These are phyloP conservation scores for Magnolia officinalis DNA, from an alignment of 164 flowering plant genomes.

Conservation along the genomic window DNA sequence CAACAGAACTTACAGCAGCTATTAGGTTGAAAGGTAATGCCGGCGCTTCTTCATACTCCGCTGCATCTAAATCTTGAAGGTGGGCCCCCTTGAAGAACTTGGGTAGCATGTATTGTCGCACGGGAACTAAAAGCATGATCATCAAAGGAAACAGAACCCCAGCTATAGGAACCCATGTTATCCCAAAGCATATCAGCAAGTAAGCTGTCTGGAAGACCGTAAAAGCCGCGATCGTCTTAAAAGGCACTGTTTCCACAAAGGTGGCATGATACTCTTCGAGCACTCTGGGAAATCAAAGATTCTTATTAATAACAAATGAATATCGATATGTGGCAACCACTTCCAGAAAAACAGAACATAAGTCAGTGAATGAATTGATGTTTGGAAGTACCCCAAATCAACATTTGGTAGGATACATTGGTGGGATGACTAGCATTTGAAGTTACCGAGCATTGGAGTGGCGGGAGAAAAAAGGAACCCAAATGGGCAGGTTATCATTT, in stretches of 20 bases:
- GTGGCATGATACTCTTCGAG: slow-evolving; percentile 95
- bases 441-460: neutral
- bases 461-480: neutral
- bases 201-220: slow-evolving; percentile 84
- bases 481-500: neutral
- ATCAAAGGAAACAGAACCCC: slow-evolving; percentile 91
- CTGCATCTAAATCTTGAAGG: slow-evolving; percentile 96
- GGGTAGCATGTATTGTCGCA: slow-evolving; percentile 84
- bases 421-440: neutral
- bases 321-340: neutral
- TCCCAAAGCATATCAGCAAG: slow-evolving; percentile 78
- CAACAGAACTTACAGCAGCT: slow-evolving; percentile 32
- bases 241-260: slow-evolving; percentile 97
- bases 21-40: slow-evolving; percentile 74
- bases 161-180: slow-evolving; percentile 96
- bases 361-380: neutral
- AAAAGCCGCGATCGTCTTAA: slow-evolving; percentile 74
- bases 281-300: slow-evolving; percentile 48
- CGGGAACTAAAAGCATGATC: slow-evolving; percentile 98
- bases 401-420: neutral
- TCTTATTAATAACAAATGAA: neutral
- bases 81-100: slow-evolving; percentile 92
- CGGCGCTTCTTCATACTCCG: slow-evolving; percentile 94
- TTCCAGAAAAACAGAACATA: neutral
- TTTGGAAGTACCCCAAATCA: neutral